Base-by-base conservation (phyloP, 1,139 yeast genomes). In the Komagataea norvegica region DNA sequence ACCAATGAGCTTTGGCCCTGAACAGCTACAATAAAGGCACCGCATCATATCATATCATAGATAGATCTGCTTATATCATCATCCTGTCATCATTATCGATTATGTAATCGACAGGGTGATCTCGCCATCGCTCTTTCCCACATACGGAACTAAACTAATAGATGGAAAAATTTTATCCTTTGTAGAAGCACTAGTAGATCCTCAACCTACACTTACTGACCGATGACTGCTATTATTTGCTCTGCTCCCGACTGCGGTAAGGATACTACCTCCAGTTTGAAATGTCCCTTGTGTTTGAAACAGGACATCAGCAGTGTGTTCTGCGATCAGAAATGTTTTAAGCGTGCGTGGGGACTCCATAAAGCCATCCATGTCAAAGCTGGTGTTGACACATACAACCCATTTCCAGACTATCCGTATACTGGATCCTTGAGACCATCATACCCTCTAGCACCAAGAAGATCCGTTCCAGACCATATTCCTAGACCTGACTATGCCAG, bases 251-350 rank as follows among this genome's bases (percentile, higher is more conserved):
- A 77, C 48, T 91, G 99, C 65, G 93, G 93, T 24, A 87, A 87
- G 54, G 72, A 69, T 29, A 87, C 95, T 10, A 70, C 72, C 3
- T 82, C 93, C 27, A 65, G 72, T 29, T 68, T 91, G 49, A 88
- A 88, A 57, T 91, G 99, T 60, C 99, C 99, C 1, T 69, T 89
- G 11, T 91, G 99, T 62, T 64, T 91, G 45, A 89, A 91, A 57
- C 72, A 71, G 45, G 86, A 79, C 16, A 54, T 74, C 32, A 67
- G 70, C 31, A 68, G 74, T 39, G 72, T 72, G 18, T 91, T 89
- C 62, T 93, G 99, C 64, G 72, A 80, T 56, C 96, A 91, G 54
- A 65, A 64, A 2, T 91, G 99, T 62, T 93, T 86, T 68, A 78
- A 85, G 59, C 65, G 81, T 31, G 72, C 79, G 46, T 89, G 95